Evolutionary conservation across 108 stramenopile species (phyloP).

Genomic region (Parietichytrium sp.): DNA sequence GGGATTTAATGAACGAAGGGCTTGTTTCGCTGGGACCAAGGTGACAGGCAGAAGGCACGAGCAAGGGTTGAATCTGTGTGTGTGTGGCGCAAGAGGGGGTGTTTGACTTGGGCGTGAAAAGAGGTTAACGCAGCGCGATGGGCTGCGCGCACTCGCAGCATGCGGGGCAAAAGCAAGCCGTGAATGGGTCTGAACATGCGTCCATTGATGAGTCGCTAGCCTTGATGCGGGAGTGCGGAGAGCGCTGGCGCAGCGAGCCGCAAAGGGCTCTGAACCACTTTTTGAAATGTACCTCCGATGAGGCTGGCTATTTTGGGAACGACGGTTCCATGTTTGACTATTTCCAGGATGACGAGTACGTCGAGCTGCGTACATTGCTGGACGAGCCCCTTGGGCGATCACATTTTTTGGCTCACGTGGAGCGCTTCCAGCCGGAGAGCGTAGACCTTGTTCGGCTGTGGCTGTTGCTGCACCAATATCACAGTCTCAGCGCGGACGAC

Average conservation of each 20-base stretch:
- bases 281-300: background rate
- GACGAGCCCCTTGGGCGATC: constrained; percentile 57
- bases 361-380: constrained; percentile 59
- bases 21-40: too few species aligned
- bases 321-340: constrained; percentile 41
- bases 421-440: constrained; percentile 53
- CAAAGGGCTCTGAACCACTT: constrained; percentile 22
- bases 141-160: too few species aligned
- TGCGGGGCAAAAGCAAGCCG: too few species aligned
- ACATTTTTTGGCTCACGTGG: constrained; percentile 27
- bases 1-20: too few species aligned
- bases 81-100: too few species aligned
- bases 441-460: constrained; percentile 48
- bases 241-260: constrained; percentile 33
- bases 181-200: too few species aligned
- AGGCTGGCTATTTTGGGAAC: constrained; percentile 5
- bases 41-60: too few species aligned
- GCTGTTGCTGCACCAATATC: constrained; percentile 49
- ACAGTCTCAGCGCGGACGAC: constrained; percentile 57
- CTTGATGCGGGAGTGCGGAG: too few species aligned
- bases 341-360: background rate
- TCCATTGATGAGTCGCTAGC: too few species aligned
- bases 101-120: too few species aligned
- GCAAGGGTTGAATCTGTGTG: too few species aligned
- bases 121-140: too few species aligned